phyloP scores from a whole-genome alignment of 305 asterid species.

The Vinca major region DNA sequence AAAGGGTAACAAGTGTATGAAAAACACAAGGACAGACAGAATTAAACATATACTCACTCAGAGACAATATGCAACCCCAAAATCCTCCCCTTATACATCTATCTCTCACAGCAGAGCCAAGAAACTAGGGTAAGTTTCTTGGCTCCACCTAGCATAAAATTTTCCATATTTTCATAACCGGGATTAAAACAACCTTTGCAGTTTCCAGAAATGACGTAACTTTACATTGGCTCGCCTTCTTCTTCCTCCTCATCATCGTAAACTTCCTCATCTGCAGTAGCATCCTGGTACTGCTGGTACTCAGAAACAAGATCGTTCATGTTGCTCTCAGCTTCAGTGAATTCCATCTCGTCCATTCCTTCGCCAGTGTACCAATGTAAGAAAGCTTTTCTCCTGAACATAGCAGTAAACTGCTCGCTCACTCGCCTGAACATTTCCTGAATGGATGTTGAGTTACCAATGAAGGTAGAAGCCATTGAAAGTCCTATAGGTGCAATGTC shows the following conservation, averaged over 20 bases:
- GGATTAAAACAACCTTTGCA: too few relatives aligned
- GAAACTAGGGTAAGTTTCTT: too few relatives aligned
- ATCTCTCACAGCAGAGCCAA: too few relatives aligned
- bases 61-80: too few relatives aligned
- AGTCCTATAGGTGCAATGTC: conserved; percentile 22
- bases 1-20: too few relatives aligned
- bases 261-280: conserved; percentile 16
- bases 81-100: too few relatives aligned
- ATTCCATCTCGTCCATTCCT: conserved; percentile 44
- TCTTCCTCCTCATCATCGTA: conserved; percentile 17
- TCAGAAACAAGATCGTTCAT: conserved; percentile 46
- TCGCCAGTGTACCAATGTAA: conserved; percentile 41
- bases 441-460: conserved; percentile 21
- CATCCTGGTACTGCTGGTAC: conserved; percentile 48
- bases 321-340: conserved; percentile 38
- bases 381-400: conserved; percentile 40
- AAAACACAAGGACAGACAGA: too few relatives aligned
- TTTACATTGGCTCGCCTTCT: too few relatives aligned
- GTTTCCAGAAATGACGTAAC: too few relatives aligned
- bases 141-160: too few relatives aligned
- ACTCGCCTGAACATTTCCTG: conserved; percentile 18
- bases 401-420: conserved; percentile 21
- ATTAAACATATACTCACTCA: too few relatives aligned
- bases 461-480: conserved; percentile 23
- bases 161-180: too few relatives aligned